Percentiles rank a stretch among this genome's conserved stretches.
Conservation (phyloP, 179 eudicot species). For the Beta macrorhiza region DNA sequence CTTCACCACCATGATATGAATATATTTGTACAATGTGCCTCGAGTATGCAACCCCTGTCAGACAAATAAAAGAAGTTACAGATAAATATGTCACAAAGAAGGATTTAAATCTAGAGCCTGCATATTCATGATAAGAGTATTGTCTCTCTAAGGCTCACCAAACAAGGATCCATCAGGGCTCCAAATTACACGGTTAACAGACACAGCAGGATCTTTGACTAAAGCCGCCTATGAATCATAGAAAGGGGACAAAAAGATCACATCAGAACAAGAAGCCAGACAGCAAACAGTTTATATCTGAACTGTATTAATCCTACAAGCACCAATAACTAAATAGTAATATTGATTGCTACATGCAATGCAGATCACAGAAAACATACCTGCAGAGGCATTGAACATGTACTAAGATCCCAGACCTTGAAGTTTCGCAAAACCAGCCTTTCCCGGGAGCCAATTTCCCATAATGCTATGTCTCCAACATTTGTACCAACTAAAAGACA, state of each 20-base stretch:
- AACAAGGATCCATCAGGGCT: constrained; percentile 89
- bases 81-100: background rate
- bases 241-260: constrained; percentile 7
- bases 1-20: constrained; percentile 71
- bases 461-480: constrained; percentile 74
- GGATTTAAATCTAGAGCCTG: background rate
- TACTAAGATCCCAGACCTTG: constrained; percentile 78
- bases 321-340: background rate
- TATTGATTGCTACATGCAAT: too few relatives aligned
- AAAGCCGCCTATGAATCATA: constrained; percentile 54
- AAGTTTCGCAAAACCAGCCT: constrained; percentile 65
- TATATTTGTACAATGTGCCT: constrained; percentile 85
- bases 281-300: background rate
- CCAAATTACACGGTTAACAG: constrained; percentile 90
- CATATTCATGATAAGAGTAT: background rate
- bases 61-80: constrained; percentile 6
- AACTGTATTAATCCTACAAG: background rate
- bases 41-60: constrained; percentile 84
- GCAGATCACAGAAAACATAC: constrained; percentile 34
- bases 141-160: constrained; percentile 49
- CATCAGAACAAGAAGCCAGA: background rate
- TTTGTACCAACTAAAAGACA: constrained; percentile 74
- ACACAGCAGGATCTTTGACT: constrained; percentile 68
- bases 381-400: constrained; percentile 79
- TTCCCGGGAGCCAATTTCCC: constrained; percentile 85